A percentile compares a stretch with the other conserved stretches of the same genome.
phyloP scores from a whole-genome alignment of 257 asterid species.

The Nicotiana knightiana region DNA sequence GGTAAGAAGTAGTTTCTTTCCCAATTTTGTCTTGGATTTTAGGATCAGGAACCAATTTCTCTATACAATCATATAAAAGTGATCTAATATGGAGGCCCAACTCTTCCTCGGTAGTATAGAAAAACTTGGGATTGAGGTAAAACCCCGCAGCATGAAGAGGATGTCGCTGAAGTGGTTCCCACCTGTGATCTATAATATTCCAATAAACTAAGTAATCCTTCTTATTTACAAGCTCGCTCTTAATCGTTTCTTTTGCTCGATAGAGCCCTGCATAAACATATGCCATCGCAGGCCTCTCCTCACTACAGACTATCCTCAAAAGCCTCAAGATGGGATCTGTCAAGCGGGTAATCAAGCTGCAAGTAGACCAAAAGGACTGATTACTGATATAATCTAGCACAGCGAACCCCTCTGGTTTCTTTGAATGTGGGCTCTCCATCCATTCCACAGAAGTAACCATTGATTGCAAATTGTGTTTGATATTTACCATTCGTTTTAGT shows the following conservation, averaged over 20 bases:
- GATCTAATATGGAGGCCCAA: conserved; percentile 67
- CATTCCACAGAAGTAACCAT: conserved; percentile 92
- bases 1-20: conserved; percentile 74
- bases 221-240: conserved; percentile 59
- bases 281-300: conserved; percentile 79
- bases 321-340: conserved; percentile 69
- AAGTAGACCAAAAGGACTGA: conserved; percentile 73
- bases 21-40: conserved; percentile 68
- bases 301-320: conserved; percentile 64
- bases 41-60: conserved; percentile 75
- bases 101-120: conserved; percentile 77
- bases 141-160: conserved; percentile 95
- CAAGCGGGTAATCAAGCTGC: conserved; percentile 40
- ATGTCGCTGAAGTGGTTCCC: conserved; percentile 76
- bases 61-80: conserved; percentile 75
- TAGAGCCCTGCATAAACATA: conserved; percentile 77
- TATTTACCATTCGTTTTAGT: conserved; percentile 60
- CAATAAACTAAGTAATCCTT: conserved; percentile 66
- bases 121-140: conserved; percentile 84
- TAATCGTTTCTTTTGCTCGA: conserved; percentile 83
- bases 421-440: conserved; percentile 70
- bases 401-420: conserved; percentile 54
- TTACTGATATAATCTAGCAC: conserved; percentile 41
- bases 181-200: conserved; percentile 78
- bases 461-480: conserved; percentile 65